Evolutionary conservation across 805 yeast species (phyloP), one percentile per base, ranked within the genome.

Genomic region (Komagataella phaffii): DNA sequence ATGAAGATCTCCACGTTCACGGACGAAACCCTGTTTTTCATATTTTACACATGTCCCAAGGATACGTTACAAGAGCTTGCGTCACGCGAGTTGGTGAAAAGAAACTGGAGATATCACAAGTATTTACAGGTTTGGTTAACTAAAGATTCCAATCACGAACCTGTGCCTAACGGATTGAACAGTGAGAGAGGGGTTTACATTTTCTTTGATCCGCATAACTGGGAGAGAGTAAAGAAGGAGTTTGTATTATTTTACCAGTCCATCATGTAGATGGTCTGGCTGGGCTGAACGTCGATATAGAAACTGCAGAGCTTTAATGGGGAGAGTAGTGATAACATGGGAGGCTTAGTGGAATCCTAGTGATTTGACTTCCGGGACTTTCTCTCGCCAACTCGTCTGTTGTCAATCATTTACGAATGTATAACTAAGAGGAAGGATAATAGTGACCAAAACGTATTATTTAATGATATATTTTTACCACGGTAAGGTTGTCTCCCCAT

Each of bases 101-200:
- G 99, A 59, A 93, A 91, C 68, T 93, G 99, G 99, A 78, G 98
- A 58, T 93, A 87, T 62, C 99, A 93, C 68, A 91, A 89, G 68
- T 96, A 88, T 55, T 76, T 93, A 52, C 95, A 90, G 69, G 89
- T 93, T 50, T 93, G 99, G 99, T 71, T 93, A 53, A 93, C 99
- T 10, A 93, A 93, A 66, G 96, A 89, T 61, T 86, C 95, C 24
- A 79, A 80, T 59, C 81, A 82, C 55, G 98, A 91, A 65, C 96
- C 97, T 1, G 78, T 87, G 14, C 87, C 88, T 53, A 79, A 85
- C 40, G 84, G 83, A 44, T 10, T 24, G 21, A 76, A 72, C 43
- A 88, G 90, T 52, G 99, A 93, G 68, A 78, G 91, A 55, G 98
- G 99, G 1, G 81, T 89, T 7, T 93, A 93, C 64, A 83, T 90